Percentiles rank a stretch among this genome's conserved stretches.
Conservation (phyloP, 176 grass and related monocot species). For the Olyra latifolia region DNA sequence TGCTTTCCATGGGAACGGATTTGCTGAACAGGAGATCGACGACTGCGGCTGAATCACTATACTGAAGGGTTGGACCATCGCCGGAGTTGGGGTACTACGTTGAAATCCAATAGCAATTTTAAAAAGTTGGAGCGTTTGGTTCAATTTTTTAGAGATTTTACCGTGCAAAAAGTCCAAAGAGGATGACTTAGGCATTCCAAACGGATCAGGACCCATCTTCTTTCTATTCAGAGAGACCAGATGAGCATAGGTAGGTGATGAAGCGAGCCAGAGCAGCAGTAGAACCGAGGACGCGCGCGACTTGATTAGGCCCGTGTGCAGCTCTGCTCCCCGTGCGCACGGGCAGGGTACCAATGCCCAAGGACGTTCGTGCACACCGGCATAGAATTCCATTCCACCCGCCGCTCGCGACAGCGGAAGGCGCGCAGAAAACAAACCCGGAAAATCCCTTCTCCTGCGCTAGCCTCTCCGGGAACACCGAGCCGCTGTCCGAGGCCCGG, state of each 20-base stretch:
- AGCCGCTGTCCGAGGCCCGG: conserved; percentile 17
- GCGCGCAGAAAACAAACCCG: not conserved
- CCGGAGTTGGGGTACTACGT: too few species aligned
- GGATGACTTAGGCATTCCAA: too few species aligned
- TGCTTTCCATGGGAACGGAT: too few species aligned
- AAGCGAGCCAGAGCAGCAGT: not conserved
- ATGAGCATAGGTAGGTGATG: not conserved
- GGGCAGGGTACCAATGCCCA: conserved; percentile 6
- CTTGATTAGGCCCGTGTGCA: not conserved
- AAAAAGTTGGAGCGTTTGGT: too few species aligned
- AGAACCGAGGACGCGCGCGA: not conserved
- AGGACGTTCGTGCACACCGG: conserved; percentile 38
- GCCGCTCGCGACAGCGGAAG: not conserved
- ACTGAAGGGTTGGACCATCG: too few species aligned
- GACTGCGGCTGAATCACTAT: too few species aligned
- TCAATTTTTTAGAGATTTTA: too few species aligned
- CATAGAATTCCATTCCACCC: conserved; percentile 28
- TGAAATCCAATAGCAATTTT: too few species aligned
- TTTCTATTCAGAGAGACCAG: not conserved
- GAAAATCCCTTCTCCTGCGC: not conserved
- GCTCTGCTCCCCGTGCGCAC: not conserved
- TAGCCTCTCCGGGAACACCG: conserved; percentile 1
- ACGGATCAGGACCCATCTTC: too few species aligned
- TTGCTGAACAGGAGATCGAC: too few species aligned
- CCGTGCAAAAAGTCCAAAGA: too few species aligned